Conservation (phyloP, 441 rosid species). For the Populus tomentosa region DNA sequence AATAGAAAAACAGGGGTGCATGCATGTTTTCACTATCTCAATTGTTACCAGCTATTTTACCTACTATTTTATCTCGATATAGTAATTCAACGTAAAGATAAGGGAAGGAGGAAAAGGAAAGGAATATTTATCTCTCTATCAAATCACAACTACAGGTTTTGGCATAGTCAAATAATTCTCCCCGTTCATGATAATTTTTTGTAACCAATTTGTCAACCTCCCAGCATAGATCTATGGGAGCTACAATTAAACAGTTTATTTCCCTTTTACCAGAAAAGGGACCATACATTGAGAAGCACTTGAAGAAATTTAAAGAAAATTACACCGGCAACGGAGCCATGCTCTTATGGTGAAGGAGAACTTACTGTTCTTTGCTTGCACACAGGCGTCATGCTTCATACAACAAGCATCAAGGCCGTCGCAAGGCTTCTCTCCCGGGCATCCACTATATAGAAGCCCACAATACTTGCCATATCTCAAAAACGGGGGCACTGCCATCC, state of each 20-base stretch:
- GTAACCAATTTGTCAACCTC: neutral
- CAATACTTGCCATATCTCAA: slow-evolving; percentile 18
- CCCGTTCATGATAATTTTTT: neutral
- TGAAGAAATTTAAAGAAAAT: neutral
- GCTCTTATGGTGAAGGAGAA: neutral
- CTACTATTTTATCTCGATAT: too few species aligned
- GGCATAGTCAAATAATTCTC: neutral
- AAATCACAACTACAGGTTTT: too few species aligned
- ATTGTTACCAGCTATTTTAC: too few species aligned
- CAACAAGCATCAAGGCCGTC: slow-evolving; percentile 52
- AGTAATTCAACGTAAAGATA: too few species aligned
- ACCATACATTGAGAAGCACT: neutral
- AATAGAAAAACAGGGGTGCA: too few species aligned
- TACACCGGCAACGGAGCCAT: neutral
- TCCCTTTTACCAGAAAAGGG: neutral
- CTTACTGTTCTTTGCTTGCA: slow-evolving; percentile 66
- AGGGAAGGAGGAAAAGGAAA: too few species aligned
- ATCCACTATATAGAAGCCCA: too few species aligned
- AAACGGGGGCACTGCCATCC: slow-evolving; percentile 59
- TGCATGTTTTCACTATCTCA: too few species aligned
- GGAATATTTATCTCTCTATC: too few species aligned
- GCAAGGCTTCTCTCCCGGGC: too few species aligned
- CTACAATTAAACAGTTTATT: neutral
- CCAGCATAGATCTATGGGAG: neutral
- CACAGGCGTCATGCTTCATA: slow-evolving; percentile 85